These are phyloP conservation scores for Plasmodium gaboni DNA, from an alignment of 169 alveolate genomes.

Conservation along the genomic window DNA sequence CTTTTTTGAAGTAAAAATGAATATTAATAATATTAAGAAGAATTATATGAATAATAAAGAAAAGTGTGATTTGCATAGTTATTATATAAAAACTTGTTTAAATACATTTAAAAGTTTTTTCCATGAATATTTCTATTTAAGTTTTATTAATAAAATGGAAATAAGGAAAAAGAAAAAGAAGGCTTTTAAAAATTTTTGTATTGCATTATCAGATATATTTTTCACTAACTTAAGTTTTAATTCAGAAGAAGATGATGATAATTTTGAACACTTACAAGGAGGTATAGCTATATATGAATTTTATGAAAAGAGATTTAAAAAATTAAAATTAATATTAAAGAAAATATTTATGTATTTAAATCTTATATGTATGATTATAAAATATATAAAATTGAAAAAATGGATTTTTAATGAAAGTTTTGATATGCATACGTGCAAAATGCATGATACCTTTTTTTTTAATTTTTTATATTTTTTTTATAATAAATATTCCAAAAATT, in stretches of 20 bases:
- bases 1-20: slow-evolving; percentile 34
- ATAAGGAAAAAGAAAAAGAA: slow-evolving; percentile 53
- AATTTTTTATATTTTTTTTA: slow-evolving; percentile 70
- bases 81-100: slow-evolving; percentile 51
- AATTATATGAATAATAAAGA: slow-evolving; percentile 48
- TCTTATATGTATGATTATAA: slow-evolving; percentile 34
- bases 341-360: slow-evolving; percentile 72
- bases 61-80: slow-evolving; percentile 40
- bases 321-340: slow-evolving; percentile 36
- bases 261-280: slow-evolving; percentile 59
- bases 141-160: slow-evolving; percentile 39
- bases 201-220: slow-evolving; percentile 65
- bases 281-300: slow-evolving; percentile 59
- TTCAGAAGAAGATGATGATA: slow-evolving; percentile 36
- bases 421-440: slow-evolving; percentile 72
- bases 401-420: slow-evolving; percentile 31
- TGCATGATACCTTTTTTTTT: slow-evolving; percentile 67
- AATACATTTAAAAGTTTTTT: slow-evolving; percentile 48
- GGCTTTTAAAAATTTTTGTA: slow-evolving; percentile 50
- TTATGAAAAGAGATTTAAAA: slow-evolving; percentile 44
- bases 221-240: slow-evolving; percentile 55
- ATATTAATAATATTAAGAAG: slow-evolving; percentile 25
- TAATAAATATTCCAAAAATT: slow-evolving; percentile 49
- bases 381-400: slow-evolving; percentile 55
- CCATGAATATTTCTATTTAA: slow-evolving; percentile 63